These are phyloP conservation scores for Phytophthora europaea DNA, from an alignment of 352 stramenopile species.

Conservation along the genomic window DNA sequence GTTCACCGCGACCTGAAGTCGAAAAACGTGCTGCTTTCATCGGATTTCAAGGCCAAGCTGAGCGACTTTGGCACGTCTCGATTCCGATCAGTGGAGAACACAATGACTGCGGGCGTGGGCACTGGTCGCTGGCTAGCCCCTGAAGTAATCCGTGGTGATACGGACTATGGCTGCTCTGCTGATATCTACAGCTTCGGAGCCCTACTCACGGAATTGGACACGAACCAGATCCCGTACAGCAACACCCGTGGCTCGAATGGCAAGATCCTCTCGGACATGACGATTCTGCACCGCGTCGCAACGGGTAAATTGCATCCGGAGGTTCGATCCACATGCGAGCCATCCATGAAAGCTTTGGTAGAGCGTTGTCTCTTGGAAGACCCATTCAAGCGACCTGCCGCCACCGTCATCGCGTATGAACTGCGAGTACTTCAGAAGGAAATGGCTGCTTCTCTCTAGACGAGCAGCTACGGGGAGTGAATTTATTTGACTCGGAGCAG, in stretches of 20 bases:
- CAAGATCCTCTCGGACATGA: conserved; percentile 63
- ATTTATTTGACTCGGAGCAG: conserved; percentile 21
- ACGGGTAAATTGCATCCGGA: conserved; percentile 43
- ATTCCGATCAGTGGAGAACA: conserved; percentile 38
- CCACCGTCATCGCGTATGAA: conserved; percentile 36
- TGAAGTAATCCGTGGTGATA: conserved; percentile 57
- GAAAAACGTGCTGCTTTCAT: conserved; percentile 55
- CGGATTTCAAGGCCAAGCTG: conserved; percentile 35
- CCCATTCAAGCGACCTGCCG: conserved; percentile 19
- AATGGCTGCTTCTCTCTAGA: conserved; percentile 31
- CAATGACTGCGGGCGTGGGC: conserved; percentile 55
- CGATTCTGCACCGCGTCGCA: conserved; percentile 58
- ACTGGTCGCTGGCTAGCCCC: conserved; percentile 69
- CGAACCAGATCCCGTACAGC: conserved; percentile 50
- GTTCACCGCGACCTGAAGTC: conserved; percentile 72
- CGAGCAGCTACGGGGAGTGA: not conserved
- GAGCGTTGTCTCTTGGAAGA: conserved; percentile 27
- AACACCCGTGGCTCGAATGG: conserved; percentile 41
- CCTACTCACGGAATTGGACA: conserved; percentile 56
- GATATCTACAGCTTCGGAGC: conserved; percentile 71
- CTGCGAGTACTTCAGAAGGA: conserved; percentile 37
- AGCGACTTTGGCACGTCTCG: conserved; percentile 45
- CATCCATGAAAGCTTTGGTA: conserved; percentile 21
- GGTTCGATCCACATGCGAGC: conserved; percentile 20
- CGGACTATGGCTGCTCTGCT: conserved; percentile 53